Percentiles rank a stretch among this genome's conserved stretches.
Conservation (phyloP, 2,329 filamentous ascomycete genomes). For the Emericellopsis cladophorae region DNA sequence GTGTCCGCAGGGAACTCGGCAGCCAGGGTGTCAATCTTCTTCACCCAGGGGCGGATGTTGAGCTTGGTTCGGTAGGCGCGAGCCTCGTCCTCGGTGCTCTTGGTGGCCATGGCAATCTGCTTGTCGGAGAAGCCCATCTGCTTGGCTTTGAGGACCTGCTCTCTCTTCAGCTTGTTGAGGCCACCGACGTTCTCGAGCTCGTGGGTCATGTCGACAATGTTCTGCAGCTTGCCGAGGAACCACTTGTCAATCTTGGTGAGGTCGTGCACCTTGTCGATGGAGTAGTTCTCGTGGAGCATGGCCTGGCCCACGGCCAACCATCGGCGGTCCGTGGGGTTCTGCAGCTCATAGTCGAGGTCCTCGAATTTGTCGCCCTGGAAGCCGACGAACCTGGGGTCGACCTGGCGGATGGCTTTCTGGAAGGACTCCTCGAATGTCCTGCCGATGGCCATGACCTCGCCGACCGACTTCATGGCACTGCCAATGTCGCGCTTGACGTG, state of each 20-base stretch:
- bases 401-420: constrained; percentile 96
- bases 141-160: constrained; percentile 83
- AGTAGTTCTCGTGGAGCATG: constrained; percentile 94
- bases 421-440: constrained; percentile 98
- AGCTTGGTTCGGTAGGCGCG: constrained; percentile 75
- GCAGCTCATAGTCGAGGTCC: constrained; percentile 76
- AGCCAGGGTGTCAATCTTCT: constrained; percentile 95
- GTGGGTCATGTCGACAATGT: constrained; percentile 82
- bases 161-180: constrained; percentile 75
- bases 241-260: constrained; percentile 98
- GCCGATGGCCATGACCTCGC: constrained; percentile 98
- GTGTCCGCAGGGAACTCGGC: constrained; percentile 93
- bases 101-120: constrained; percentile 81
- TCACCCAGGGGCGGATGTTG: constrained; percentile 88
- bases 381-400: constrained; percentile 82
- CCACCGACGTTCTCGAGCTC: constrained; percentile 77
- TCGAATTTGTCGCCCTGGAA: constrained; percentile 96
- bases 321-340: constrained; percentile 88
- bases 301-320: constrained; percentile 97
- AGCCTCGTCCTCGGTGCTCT: constrained; percentile 79
- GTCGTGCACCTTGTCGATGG: constrained; percentile 82
- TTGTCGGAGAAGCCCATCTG: constrained; percentile 96
- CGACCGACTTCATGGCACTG: constrained; percentile 97
- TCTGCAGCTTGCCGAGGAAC: constrained; percentile 97
- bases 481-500: constrained; percentile 97